A percentile compares a stretch with the other conserved stretches of the same genome.
Evolutionary conservation across 345 rosid species (phyloP).

Genomic region (Eutrema japonicum): DNA sequence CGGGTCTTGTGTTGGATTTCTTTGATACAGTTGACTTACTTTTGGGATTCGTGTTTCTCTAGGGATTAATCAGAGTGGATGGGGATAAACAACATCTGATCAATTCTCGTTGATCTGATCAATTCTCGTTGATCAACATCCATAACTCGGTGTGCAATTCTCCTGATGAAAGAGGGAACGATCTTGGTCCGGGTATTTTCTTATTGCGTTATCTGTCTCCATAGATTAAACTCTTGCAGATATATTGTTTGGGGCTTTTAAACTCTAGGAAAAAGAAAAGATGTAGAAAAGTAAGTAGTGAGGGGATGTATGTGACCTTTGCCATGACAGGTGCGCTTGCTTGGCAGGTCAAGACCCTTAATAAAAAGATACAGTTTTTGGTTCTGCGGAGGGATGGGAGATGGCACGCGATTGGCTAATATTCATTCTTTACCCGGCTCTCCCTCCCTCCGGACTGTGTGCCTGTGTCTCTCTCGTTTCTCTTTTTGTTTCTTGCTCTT

Average conservation of each 20-base stretch:
- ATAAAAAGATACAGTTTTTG: not conserved
- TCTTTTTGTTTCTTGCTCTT: not conserved
- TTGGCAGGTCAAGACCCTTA: slow-evolving; percentile 33
- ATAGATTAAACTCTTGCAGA: not conserved
- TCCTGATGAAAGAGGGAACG: not conserved
- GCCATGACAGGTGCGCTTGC: slow-evolving; percentile 42
- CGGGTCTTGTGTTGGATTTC: not conserved
- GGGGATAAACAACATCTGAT: not conserved
- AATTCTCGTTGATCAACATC: slow-evolving; percentile 14
- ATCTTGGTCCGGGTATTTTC: not conserved
- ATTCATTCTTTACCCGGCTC: slow-evolving; percentile 9
- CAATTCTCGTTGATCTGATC: not conserved
- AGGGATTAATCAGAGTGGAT: not conserved
- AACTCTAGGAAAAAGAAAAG: not conserved
- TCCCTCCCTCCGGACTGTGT: slow-evolving; percentile 8
- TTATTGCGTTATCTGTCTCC: not conserved
- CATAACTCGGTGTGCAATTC: not conserved
- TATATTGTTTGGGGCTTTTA: not conserved
- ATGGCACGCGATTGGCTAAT: slow-evolving; percentile 8
- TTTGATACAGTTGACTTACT: not conserved
- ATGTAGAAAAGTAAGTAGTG: not conserved
- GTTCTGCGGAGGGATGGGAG: slow-evolving; percentile 15
- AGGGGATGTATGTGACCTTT: slow-evolving; percentile 25
- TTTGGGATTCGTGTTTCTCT: not conserved
- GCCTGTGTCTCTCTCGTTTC: not conserved